phyloP scores from a whole-genome alignment of 768 basidiomycete genomes.

The Podaxis sp. region DNA sequence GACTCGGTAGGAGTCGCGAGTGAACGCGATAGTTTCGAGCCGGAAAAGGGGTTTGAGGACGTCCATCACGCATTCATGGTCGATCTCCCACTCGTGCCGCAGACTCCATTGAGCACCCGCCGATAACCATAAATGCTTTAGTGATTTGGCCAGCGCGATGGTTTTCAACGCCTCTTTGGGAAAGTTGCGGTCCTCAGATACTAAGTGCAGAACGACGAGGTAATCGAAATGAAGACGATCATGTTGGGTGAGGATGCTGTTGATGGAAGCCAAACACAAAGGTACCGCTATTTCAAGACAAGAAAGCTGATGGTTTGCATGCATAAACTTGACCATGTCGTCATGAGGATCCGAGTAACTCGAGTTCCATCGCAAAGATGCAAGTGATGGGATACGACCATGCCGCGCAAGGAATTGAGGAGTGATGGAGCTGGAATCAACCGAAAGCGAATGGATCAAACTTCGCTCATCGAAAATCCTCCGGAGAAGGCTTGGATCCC shows the following conservation, averaged over 20 bases:
- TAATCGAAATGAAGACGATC: conserved; percentile 13
- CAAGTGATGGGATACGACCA: conserved; percentile 23
- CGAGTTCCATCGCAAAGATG: conserved; percentile 21
- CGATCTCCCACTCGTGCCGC: conserved; percentile 26
- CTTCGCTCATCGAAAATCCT: conserved; percentile 12
- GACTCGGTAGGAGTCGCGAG: conserved; percentile 27
- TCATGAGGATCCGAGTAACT: conserved; percentile 4
- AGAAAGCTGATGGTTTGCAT: conserved; percentile 24
- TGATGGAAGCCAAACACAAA: conserved; percentile 18
- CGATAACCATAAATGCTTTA: conserved; percentile 27
- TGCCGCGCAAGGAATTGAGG: conserved; percentile 8
- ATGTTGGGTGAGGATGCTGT: conserved; percentile 12
- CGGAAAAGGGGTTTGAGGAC: conserved; percentile 21
- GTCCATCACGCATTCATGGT: conserved; percentile 20
- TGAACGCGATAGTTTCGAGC: conserved; percentile 26
- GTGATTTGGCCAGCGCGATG: conserved; percentile 20
- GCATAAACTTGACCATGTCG: conserved; percentile 22
- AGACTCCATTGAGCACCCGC: conserved; percentile 23
- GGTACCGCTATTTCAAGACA: conserved; percentile 19
- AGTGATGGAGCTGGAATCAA: conserved; percentile 12
- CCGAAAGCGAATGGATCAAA: conserved; percentile 12
- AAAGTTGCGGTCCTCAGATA: conserved; percentile 19
- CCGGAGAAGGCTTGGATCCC: conserved; percentile 10
- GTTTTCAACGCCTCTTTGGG: conserved; percentile 19
- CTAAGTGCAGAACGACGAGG: conserved; percentile 25